Base-by-base conservation (phyloP, 176 grass and related monocot genomes). In the Chrysopogon serrulatus region DNA sequence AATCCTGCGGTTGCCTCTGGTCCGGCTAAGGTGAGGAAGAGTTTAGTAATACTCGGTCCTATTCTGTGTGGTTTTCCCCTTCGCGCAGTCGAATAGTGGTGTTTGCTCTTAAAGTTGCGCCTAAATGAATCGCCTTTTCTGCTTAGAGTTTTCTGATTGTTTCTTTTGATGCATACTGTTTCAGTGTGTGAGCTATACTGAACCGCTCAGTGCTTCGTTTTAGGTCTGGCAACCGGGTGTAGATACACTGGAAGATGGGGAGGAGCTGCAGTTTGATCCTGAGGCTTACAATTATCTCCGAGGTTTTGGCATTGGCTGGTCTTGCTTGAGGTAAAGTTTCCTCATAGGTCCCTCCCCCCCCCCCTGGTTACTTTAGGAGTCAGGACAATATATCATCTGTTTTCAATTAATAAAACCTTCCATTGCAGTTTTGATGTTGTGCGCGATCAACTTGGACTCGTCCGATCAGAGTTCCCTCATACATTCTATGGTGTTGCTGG, bases 181-280 rank as follows among this genome's bases (percentile, higher is more conserved):
- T 45, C 1, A n/a, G 16, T 16, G n/a, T n/a, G 6, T 8, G 18
- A 33, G 6, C 10, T 51, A 35, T 17, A 5, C 35, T 71, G 27
- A 32, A 19, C 33, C n/a, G 15, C 21, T 6, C 5, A 40, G 53
- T 87, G 6, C 65, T 60, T 84, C 28, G 53, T 76, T 34, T 68
- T 74, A 95, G 92, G 95, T 95, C 62, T 98, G 95, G 95, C 92
- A 93, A 82, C 90, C 92, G 4, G 92, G 95, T 27, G 90, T 98
- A 31, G 95, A 98, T 82, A 49, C 57, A 36, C 48, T 98, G 44
- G 92, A 98, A 83, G 92, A 95, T 27, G 95, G 95, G 36, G 95
- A 98, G 83, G 95, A 98, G 74, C 92, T 95, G 31, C 90, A 93
- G 77, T 98, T 93, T 79, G 95, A 98, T 76, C 92, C 88, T 18